Evolutionary conservation across 768 basidiomycete species (phyloP).

Genomic region (Amanita inopinata): DNA sequence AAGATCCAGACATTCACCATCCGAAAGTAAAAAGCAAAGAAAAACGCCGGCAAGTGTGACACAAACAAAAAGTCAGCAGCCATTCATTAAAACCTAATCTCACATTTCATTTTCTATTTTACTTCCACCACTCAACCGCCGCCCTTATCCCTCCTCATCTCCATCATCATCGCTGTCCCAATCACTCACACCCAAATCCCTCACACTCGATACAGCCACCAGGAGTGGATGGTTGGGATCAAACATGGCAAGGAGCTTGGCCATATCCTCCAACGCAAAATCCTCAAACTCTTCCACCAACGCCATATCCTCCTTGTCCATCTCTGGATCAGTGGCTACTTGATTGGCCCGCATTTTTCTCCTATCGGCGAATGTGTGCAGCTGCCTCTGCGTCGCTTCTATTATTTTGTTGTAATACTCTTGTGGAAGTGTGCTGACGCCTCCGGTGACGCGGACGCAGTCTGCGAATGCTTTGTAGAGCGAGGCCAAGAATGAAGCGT

Average conservation of each 20-base stretch:
- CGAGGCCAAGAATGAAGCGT: conserved; percentile 69
- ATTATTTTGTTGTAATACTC: conserved; percentile 47
- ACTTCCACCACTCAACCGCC: neutral
- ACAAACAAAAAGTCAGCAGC: too few relatives aligned
- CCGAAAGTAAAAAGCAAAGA: too few relatives aligned
- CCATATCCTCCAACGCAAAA: conserved; percentile 75
- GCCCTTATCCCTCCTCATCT: conserved; percentile 16
- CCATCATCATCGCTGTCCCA: conserved; percentile 41
- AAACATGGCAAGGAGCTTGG: conserved; percentile 45
- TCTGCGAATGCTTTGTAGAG: conserved; percentile 66
- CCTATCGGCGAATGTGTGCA: conserved; percentile 58
- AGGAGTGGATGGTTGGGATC: conserved; percentile 55
- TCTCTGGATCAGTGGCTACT: conserved; percentile 20
- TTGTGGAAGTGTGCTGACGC: conserved; percentile 38
- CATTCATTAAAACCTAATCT: too few relatives aligned
- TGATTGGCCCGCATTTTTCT: conserved; percentile 44
- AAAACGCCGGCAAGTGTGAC: too few relatives aligned
- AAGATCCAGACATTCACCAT: too few relatives aligned
- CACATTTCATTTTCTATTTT: too few relatives aligned
- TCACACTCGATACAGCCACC: conserved; percentile 62
- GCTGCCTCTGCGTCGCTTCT: conserved; percentile 63
- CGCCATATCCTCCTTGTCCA: conserved; percentile 58
- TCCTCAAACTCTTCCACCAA: conserved; percentile 78
- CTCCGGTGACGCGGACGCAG: conserved; percentile 48
- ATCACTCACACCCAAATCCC: conserved; percentile 51